Conservation (phyloP, 768 basidiomycete genomes). For the Brasilioporus rufonigricans region DNA sequence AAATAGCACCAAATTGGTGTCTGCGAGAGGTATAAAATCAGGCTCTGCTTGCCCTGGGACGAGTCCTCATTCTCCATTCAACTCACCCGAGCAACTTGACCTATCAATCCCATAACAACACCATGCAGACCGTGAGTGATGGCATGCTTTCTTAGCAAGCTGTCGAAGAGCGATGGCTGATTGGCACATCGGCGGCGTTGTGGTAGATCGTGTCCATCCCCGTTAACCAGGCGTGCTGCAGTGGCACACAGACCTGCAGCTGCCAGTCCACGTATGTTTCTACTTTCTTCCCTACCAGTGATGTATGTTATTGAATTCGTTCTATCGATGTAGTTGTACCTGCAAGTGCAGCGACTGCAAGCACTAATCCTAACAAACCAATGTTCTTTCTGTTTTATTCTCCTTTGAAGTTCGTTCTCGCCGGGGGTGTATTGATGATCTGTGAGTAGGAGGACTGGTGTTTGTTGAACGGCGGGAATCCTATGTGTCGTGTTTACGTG, state of each 20-base stretch:
- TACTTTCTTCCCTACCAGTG: background rate
- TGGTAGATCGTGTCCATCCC: constrained; percentile 12
- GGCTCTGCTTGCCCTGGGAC: no score
- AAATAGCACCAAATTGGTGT: constrained; percentile 6
- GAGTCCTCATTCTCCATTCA: background rate
- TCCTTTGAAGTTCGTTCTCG: background rate
- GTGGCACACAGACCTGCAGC: constrained; percentile 1
- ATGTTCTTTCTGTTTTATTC: background rate
- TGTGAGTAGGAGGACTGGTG: background rate
- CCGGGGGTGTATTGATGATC: background rate
- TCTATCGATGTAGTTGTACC: constrained; percentile 5
- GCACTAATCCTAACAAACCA: constrained; percentile 1
- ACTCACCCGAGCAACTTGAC: background rate
- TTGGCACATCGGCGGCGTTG: background rate
- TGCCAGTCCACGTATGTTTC: constrained; percentile 10
- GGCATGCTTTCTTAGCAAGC: background rate
- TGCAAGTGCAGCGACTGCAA: constrained; percentile 23
- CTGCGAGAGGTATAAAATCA: constrained; percentile 5
- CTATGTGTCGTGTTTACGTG: background rate
- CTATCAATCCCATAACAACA: constrained; percentile 1
- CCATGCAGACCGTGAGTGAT: constrained; percentile 23
- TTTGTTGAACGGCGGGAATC: background rate
- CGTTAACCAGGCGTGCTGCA: constrained; percentile 23
- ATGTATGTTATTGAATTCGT: background rate
- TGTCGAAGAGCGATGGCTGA: background rate